A percentile compares a stretch with the other conserved stretches of the same genome.
Conservation (phyloP, 148 eudicot genomes). For the Nyssa sinensis region DNA sequence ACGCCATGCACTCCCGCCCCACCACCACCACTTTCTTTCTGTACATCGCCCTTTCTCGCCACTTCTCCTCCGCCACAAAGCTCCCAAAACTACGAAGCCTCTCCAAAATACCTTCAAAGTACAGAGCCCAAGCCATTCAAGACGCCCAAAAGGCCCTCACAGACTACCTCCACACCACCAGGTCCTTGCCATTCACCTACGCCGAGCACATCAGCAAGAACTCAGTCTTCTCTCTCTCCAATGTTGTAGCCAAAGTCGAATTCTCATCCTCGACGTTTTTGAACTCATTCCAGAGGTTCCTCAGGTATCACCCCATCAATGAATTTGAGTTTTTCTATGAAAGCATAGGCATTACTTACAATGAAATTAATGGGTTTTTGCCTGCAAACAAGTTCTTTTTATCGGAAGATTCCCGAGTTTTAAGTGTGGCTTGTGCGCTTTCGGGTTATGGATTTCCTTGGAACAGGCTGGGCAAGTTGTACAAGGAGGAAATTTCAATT, state of each 20-base stretch:
- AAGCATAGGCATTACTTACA: conserved; percentile 67
- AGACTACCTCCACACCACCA: conserved; percentile 66
- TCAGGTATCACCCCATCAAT: conserved; percentile 72
- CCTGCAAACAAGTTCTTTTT: conserved; percentile 43
- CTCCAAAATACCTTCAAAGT: conserved; percentile 40
- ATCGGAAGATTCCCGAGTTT: conserved; percentile 41
- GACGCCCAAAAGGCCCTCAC: conserved; percentile 48
- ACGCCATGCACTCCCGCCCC: conserved; percentile 16
- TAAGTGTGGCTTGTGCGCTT: conserved; percentile 56
- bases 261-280: conserved; percentile 33
- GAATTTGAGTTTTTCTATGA: conserved; percentile 75
- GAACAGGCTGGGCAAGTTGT: conserved; percentile 62
- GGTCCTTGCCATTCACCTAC: conserved; percentile 49
- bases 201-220: conserved; percentile 59
- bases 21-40: conserved; percentile 14
- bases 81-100: conserved; percentile 30
- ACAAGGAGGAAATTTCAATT: conserved; percentile 43
- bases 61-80: conserved; percentile 25
- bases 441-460: conserved; percentile 74
- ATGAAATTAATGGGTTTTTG: conserved; percentile 33
- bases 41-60: conserved; percentile 13
- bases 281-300: conserved; percentile 39
- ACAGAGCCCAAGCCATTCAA: conserved; percentile 40
- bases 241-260: conserved; percentile 36
- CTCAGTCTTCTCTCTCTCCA: conserved; percentile 34